Evolutionary conservation across 345 rosid species (phyloP).

Genomic region (Tarenaya hassleriana): DNA sequence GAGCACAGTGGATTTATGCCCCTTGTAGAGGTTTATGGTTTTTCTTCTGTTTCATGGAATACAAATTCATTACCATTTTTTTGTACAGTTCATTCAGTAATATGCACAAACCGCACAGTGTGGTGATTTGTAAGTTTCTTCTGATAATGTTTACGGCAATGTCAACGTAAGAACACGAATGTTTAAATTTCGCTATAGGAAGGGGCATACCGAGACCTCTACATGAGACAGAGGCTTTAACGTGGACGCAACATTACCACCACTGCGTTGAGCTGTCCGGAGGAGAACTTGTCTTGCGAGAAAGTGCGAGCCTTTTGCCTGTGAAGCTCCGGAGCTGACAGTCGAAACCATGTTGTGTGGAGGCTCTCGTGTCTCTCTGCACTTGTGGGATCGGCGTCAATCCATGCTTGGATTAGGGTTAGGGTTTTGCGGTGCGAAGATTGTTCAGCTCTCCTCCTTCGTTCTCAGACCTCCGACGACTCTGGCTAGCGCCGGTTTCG

Average conservation of each 20-base stretch:
- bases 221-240: neutral
- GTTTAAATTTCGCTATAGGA: too few relatives aligned
- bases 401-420: constrained; percentile 30
- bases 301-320: constrained; percentile 13
- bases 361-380: constrained; percentile 62
- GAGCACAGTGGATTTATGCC: too few relatives aligned
- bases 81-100: too few relatives aligned
- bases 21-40: too few relatives aligned
- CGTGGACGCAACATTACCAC: neutral
- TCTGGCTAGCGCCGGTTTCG: constrained; percentile 14
- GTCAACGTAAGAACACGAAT: too few relatives aligned
- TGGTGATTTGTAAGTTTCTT: too few relatives aligned
- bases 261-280: constrained; percentile 1
- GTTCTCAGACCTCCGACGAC: constrained; percentile 34
- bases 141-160: too few relatives aligned
- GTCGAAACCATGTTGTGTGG: constrained; percentile 47
- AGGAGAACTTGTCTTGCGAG: constrained; percentile 19
- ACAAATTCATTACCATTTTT: too few relatives aligned
- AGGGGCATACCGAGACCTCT: too few relatives aligned
- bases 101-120: too few relatives aligned
- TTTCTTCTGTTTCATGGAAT: too few relatives aligned
- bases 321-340: neutral
- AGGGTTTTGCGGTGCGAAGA: constrained; percentile 41
- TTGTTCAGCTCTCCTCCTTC: constrained; percentile 47
- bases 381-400: constrained; percentile 37